Base-by-base conservation (phyloP, 2,329 filamentous ascomycete genomes). In the Penicillium brasilianum region DNA sequence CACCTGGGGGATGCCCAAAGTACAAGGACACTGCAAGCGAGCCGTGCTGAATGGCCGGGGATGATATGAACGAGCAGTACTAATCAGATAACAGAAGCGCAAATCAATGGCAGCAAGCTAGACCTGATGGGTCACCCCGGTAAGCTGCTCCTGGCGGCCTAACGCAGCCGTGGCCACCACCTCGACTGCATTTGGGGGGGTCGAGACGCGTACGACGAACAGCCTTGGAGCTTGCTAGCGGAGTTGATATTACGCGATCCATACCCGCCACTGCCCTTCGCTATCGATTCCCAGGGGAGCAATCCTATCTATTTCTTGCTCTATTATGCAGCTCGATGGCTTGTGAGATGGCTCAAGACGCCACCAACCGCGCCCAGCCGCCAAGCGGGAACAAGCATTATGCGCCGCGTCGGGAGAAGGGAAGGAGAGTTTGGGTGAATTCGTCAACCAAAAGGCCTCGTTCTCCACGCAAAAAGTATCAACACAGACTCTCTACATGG, bases 341-440 rank as follows among this genome's bases (percentile, higher is more conserved):
- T 37, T 34, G 51, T 56, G 57, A 44, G 25, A 37, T 37, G 53
- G 54, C 32, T 30, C 37, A 30, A 28, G 10, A 34, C 16, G 44
- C 51, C 49, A 57, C 60, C 34, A 9, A 32, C n/a, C 43, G 49
- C 48, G 53, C 46, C 48, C 48, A 58, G 59, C 53, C 34, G 57
- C 57, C 49, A 58, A 62, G 55, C 37, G 28, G 57, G 58, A 58
- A 55, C 32, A 62, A 64, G 54, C 59, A 62, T 59, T 43, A 41
- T 51, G 36, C 36, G 41, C 20, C 37, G 7, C 5, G 32, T 50
- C 37, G 39, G 43, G 25, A 32, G 22, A 55, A 46, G 22, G 32
- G 54, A 48, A 10, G 22, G 25, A 20, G 16, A n/a, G 8, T 41
- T 18, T 20, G 9, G 25, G 41, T 32, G 14, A 43, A 9, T n/a